Percentiles rank a stretch among this genome's conserved stretches.
Evolutionary conservation across 768 basidiomycete genomes (phyloP).

Genomic region (Antrodiella citrinella): DNA sequence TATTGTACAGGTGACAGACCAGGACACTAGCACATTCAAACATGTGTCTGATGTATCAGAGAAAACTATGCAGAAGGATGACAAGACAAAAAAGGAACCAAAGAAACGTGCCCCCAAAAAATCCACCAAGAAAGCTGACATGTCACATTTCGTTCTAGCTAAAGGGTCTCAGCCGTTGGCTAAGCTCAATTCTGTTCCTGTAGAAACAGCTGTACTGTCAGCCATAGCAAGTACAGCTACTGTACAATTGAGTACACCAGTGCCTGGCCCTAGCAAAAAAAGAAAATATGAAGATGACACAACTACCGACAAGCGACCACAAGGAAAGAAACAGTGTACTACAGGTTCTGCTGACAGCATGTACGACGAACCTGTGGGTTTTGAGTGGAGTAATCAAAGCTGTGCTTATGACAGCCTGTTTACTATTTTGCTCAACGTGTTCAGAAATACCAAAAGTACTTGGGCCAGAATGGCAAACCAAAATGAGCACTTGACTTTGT

Average conservation of each 20-base stretch:
- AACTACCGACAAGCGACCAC: not conserved
- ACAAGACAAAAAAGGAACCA: not conserved
- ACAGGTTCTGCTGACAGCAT: not conserved
- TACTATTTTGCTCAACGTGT: not conserved
- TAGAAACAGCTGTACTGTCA: not conserved
- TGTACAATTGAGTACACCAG: not conserved
- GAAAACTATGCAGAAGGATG: no score
- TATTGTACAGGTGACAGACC: not conserved
- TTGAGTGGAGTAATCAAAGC: not conserved
- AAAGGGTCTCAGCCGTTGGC: no score
- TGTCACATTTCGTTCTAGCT: no score
- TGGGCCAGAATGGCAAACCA: no score
- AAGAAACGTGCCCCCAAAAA: not conserved
- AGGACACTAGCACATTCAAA: not conserved
- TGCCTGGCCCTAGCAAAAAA: not conserved
- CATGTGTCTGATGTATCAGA: no score
- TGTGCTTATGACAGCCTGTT: conserved; percentile 1
- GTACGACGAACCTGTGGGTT: not conserved
- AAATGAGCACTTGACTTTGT: not conserved
- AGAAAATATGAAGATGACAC: not conserved
- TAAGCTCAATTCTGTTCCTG: not conserved
- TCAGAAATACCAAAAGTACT: not conserved
- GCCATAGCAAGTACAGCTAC: not conserved
- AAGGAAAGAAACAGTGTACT: not conserved
- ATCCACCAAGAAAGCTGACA: not conserved